Evolutionary conservation across 2,329 filamentous ascomycete genomes (phyloP).

Genomic region (Claviceps arundinis): DNA sequence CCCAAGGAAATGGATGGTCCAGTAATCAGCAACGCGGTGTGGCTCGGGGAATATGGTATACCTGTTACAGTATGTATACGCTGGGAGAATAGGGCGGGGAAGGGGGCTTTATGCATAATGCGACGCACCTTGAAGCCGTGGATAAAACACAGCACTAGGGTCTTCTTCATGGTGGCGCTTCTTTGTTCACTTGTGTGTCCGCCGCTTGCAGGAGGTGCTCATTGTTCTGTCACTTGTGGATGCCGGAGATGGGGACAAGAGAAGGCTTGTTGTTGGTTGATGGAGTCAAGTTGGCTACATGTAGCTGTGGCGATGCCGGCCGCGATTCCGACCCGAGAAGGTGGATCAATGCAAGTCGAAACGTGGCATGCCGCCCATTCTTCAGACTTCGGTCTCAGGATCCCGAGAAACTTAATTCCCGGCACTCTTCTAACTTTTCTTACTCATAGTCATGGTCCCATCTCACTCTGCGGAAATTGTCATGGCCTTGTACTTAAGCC

Average conservation of each 20-base stretch:
- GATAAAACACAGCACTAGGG: conserved; percentile 68
- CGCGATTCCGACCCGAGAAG: neutral
- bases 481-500: no score
- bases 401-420: no score
- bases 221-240: neutral
- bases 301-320: neutral
- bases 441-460: no score
- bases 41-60: no score
- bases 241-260: neutral
- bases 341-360: neutral
- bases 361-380: neutral
- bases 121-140: conserved; percentile 66
- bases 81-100: neutral
- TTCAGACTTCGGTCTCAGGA: neutral
- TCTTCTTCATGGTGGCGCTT: conserved; percentile 45
- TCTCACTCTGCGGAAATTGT: no score
- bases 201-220: neutral
- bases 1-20: no score
- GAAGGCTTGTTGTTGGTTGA: neutral
- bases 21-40: no score
- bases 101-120: neutral
- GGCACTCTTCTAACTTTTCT: no score
- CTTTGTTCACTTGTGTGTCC: neutral
- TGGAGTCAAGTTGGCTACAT: neutral
- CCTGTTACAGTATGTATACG: no score